These are phyloP conservation scores for Leptographium flavum DNA, from an alignment of 2,329 filamentous ascomycete species.

Conservation along the genomic window DNA sequence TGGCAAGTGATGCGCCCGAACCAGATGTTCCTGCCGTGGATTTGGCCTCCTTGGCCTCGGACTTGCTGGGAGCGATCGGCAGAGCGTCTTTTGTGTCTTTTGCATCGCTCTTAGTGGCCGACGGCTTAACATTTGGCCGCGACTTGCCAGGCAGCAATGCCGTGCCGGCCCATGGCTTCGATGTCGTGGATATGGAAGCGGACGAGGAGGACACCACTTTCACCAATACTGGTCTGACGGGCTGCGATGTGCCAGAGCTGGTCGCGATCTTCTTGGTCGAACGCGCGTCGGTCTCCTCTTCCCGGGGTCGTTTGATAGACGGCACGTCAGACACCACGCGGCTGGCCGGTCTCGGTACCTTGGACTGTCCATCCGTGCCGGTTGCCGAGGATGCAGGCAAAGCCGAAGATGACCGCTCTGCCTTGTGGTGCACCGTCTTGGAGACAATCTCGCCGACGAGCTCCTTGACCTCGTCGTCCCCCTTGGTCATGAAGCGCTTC, in stretches of 20 bases:
- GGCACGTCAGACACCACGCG: slow-evolving; percentile 12
- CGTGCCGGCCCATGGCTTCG: slow-evolving; percentile 17
- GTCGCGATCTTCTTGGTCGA: slow-evolving; percentile 24
- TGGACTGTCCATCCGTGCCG: not conserved
- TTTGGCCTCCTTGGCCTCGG: not conserved
- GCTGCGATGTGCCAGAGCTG: slow-evolving; percentile 13
- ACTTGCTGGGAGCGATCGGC: not conserved
- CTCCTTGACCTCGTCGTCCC: slow-evolving; percentile 48
- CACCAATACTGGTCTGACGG: slow-evolving; percentile 14
- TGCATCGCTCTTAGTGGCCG: not conserved
- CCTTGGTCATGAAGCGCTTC: slow-evolving; percentile 48
- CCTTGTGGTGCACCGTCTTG: slow-evolving; percentile 30
- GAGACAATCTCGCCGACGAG: slow-evolving; percentile 33
- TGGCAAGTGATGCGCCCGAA: not conserved
- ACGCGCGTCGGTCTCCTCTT: slow-evolving; percentile 24
- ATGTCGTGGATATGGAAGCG: slow-evolving; percentile 3
- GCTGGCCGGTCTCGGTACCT: slow-evolving; percentile 2
- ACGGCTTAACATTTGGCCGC: slow-evolving; percentile 27
- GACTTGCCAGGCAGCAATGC: slow-evolving; percentile 31
- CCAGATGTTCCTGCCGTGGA: slow-evolving; percentile 9
- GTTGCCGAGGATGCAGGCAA: not conserved
- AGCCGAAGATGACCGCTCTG: not conserved
- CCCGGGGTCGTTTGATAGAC: slow-evolving; percentile 22
- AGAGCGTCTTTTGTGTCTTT: slow-evolving; percentile 12
- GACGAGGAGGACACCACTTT: slow-evolving; percentile 12